Conservation (phyloP, 2,329 filamentous ascomycete genomes). For the Claviceps cyperi region DNA sequence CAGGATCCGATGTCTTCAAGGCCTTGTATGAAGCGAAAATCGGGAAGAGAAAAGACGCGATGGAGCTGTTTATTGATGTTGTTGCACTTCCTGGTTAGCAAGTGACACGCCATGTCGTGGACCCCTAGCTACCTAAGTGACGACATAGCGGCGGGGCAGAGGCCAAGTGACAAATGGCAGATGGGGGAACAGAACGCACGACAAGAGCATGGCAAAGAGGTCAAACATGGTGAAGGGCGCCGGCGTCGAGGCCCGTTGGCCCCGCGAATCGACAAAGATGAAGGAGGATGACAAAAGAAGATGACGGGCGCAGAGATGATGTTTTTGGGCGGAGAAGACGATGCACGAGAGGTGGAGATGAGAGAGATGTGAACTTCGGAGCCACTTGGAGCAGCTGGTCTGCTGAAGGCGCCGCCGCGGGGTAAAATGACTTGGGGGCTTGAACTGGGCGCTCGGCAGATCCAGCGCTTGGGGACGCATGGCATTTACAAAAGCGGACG, state of each 20-base stretch:
- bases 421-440: too few species aligned
- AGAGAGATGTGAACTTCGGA: too few species aligned
- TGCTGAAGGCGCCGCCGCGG: too few species aligned
- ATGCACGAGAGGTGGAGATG: background rate
- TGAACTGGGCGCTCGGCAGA: too few species aligned
- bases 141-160: conserved; percentile 10
- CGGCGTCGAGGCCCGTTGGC: conserved; percentile 10
- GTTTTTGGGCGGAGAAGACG: background rate
- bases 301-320: background rate
- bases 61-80: conserved; percentile 42
- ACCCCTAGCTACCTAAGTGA: conserved; percentile 4
- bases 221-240: conserved; percentile 49
- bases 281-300: background rate
- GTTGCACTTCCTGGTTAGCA: background rate
- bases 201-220: conserved; percentile 61
- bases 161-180: background rate
- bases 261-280: background rate
- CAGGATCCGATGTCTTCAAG: conserved; percentile 79
- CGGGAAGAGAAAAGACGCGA: conserved; percentile 83
- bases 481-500: too few species aligned
- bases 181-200: conserved; percentile 37
- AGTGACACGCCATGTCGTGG: background rate
- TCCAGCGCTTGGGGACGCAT: too few species aligned
- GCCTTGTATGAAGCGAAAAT: conserved; percentile 97
- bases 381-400: too few species aligned